phyloP scores from a whole-genome alignment of 495 filamentous ascomycete species.

The Trichoderma gamsii region DNA sequence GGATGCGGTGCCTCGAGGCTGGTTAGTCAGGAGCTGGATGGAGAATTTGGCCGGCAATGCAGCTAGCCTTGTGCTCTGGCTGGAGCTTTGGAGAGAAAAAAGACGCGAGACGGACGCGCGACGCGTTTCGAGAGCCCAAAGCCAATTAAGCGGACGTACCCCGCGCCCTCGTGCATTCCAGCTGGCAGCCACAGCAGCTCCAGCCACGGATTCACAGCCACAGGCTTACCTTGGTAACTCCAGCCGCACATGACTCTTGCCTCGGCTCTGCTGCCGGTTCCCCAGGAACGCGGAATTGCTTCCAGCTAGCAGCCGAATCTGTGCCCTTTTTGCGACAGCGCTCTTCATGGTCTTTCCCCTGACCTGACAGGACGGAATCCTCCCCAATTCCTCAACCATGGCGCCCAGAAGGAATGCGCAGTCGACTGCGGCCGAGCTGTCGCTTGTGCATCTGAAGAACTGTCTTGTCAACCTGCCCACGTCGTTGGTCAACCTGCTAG shows the following conservation, averaged over 20 bases:
- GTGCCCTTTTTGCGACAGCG: neutral
- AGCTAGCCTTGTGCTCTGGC: no score
- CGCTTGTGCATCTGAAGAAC: slow-evolving; percentile 77
- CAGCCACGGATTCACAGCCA: neutral
- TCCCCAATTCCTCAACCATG: slow-evolving; percentile 34
- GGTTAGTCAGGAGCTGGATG: slow-evolving; percentile 4
- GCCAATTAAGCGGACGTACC: slow-evolving; percentile 13
- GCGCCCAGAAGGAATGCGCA: slow-evolving; percentile 59
- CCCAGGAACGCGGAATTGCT: slow-evolving; percentile 11
- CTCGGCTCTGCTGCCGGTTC: neutral
- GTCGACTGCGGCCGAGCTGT: slow-evolving; percentile 67
- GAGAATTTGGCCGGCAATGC: neutral
- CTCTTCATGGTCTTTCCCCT: neutral
- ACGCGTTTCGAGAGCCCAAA: neutral
- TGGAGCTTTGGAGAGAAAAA: no score
- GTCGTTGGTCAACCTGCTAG: slow-evolving; percentile 73
- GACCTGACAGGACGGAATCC: neutral
- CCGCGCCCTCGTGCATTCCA: neutral
- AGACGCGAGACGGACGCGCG: slow-evolving; percentile 10
- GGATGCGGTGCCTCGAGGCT: neutral
- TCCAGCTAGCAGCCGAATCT: slow-evolving; percentile 7
- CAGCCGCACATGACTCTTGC: slow-evolving; percentile 9
- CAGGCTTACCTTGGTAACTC: neutral
- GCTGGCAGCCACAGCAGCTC: neutral
- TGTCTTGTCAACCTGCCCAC: slow-evolving; percentile 90